Conservation (phyloP, 2,329 filamentous ascomycete species). For the Colletotrichum gigasporum region DNA sequence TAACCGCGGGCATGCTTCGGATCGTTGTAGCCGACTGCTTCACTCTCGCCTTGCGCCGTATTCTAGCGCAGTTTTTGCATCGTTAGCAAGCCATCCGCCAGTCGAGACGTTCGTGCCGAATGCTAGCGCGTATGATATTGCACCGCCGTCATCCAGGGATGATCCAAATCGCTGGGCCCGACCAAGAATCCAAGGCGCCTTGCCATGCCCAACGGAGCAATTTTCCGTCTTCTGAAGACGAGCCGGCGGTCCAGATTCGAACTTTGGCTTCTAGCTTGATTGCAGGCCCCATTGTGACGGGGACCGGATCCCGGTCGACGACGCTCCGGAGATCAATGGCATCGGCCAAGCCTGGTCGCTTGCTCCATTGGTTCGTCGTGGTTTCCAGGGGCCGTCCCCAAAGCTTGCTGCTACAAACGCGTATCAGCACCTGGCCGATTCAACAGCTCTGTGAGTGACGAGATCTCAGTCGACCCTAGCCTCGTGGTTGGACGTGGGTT, state of each 20-base stretch:
- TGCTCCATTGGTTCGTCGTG: not conserved
- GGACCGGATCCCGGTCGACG: not conserved
- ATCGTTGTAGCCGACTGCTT: not conserved
- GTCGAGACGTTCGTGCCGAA: not conserved
- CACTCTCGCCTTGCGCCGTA: not conserved
- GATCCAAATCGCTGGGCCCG: constrained; percentile 14
- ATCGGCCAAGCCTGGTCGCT: not conserved
- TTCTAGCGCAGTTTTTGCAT: not conserved
- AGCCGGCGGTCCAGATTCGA: not conserved
- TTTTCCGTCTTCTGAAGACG: not conserved
- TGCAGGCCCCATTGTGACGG: not conserved
- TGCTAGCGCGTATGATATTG: not conserved
- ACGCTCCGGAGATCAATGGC: not conserved
- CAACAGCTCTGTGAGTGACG: not conserved
- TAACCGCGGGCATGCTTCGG: not conserved
- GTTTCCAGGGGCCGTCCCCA: not conserved
- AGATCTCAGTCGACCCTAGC: not conserved
- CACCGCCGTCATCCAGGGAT: not conserved
- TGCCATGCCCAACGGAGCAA: not conserved
- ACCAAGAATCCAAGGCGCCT: not conserved
- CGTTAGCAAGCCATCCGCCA: not conserved
- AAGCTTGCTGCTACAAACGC: not conserved
- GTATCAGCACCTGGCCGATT: not conserved
- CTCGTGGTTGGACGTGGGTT: not conserved
- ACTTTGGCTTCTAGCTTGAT: not conserved